These are phyloP conservation scores for Pelargonium australe DNA, from an alignment of 441 rosid species.

Conservation along the genomic window DNA sequence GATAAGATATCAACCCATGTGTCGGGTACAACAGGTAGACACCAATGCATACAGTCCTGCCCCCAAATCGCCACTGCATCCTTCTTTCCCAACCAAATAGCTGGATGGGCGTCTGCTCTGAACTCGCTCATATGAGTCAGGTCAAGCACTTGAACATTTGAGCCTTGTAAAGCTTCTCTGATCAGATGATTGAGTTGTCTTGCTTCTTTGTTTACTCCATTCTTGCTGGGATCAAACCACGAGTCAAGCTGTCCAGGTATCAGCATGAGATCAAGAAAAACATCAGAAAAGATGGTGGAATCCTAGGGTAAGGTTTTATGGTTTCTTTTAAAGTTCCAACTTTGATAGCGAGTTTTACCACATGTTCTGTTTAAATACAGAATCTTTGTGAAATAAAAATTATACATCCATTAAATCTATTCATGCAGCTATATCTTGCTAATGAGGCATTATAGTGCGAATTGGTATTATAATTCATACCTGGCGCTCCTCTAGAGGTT, in stretches of 20 bases:
- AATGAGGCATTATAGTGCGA: too few relatives aligned
- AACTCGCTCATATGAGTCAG: constrained; percentile 72
- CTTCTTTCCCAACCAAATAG: constrained; percentile 91
- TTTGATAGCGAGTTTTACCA: too few relatives aligned
- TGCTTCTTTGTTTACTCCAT: constrained; percentile 86
- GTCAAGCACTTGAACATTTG: constrained; percentile 55
- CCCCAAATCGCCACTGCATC: constrained; percentile 90
- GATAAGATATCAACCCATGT: constrained; percentile 86
- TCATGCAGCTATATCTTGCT: too few relatives aligned
- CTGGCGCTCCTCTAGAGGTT: constrained; percentile 63
- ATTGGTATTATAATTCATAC: constrained; percentile 28
- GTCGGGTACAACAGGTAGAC: constrained; percentile 93
- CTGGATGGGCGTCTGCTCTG: constrained; percentile 94
- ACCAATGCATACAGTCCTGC: constrained; percentile 99
- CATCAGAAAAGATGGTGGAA: too few relatives aligned
- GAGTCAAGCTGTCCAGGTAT: constrained; percentile 66
- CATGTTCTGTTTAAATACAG: too few relatives aligned
- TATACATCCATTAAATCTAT: too few relatives aligned
- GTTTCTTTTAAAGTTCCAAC: too few relatives aligned
- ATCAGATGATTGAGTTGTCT: constrained; percentile 56
- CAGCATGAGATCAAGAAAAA: neutral
- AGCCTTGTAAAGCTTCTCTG: constrained; percentile 34
- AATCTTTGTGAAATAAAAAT: too few relatives aligned
- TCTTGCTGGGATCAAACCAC: constrained; percentile 89
- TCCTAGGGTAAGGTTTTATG: too few relatives aligned